Percentiles rank a stretch among this genome's conserved stretches.
phyloP scores from a whole-genome alignment of 2,329 filamentous ascomycete species.

The Hymenoscyphus repandus region DNA sequence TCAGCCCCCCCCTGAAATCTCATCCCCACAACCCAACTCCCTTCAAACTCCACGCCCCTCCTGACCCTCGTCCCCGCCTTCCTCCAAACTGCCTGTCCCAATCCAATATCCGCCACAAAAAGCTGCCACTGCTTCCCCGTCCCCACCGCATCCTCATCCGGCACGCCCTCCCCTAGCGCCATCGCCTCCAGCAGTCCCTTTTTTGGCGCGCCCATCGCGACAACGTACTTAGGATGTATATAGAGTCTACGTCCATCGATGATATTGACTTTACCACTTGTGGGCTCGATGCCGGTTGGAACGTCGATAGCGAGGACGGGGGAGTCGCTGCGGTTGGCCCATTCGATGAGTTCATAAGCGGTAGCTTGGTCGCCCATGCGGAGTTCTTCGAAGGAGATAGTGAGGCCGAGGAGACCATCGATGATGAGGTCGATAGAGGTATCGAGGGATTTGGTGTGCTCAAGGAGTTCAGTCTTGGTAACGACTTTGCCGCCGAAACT shows the following conservation, averaged over 20 bases:
- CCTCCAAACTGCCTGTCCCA: slow-evolving; percentile 77
- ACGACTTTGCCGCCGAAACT: slow-evolving; percentile 74
- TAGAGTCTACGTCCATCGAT: slow-evolving; percentile 75
- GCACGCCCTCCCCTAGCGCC: slow-evolving; percentile 24
- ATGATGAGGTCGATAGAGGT: slow-evolving; percentile 74
- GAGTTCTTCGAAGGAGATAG: slow-evolving; percentile 83
- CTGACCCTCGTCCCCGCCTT: slow-evolving; percentile 77
- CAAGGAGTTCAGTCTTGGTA: slow-evolving; percentile 56
- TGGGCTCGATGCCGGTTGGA: slow-evolving; percentile 81
- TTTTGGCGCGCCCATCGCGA: slow-evolving; percentile 83
- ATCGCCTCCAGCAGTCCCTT: slow-evolving; percentile 76
- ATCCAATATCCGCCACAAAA: slow-evolving; percentile 80
- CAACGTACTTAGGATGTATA: slow-evolving; percentile 74
- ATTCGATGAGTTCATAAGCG: slow-evolving; percentile 85
- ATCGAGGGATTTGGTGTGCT: slow-evolving; percentile 52
- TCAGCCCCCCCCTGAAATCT: slow-evolving; percentile 28
- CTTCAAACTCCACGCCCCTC: slow-evolving; percentile 82
- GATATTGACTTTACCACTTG: slow-evolving; percentile 60
- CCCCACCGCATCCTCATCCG: slow-evolving; percentile 26
- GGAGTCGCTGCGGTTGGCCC: slow-evolving; percentile 84
- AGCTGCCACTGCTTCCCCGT: slow-evolving; percentile 59
- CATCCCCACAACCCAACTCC: slow-evolving; percentile 77
- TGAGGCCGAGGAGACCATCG: slow-evolving; percentile 82
- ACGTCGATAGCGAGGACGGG: slow-evolving; percentile 84
- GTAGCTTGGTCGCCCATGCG: slow-evolving; percentile 76